Percentiles rank a stretch among this genome's conserved stretches.
Conservation (phyloP, 1,284 basidiomycete species). For the Gomphus bonarii region DNA sequence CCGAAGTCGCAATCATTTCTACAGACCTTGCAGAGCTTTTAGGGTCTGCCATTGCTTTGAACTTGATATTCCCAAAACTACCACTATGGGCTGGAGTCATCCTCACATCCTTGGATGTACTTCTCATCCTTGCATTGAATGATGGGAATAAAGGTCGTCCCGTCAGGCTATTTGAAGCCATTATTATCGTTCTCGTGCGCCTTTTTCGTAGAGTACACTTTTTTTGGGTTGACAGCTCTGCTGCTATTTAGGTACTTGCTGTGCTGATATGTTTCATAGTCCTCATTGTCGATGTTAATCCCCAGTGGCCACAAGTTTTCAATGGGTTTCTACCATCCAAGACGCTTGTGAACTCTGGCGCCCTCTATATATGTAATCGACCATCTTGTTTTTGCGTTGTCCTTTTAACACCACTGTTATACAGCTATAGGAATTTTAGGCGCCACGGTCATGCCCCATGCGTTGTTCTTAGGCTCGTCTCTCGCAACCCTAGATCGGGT, state of each 20-base stretch:
- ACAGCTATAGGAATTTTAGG: constrained; percentile 75
- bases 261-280: constrained; percentile 79
- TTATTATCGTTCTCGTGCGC: constrained; percentile 52
- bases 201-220: not conserved
- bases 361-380: constrained; percentile 68
- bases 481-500: constrained; percentile 74
- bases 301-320: constrained; percentile 75
- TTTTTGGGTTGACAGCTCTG: not conserved
- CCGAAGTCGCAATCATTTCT: constrained; percentile 80
- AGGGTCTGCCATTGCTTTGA: constrained; percentile 71
- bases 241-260: constrained; percentile 49
- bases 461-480: constrained; percentile 81
- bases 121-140: constrained; percentile 59
- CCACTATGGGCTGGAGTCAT: constrained; percentile 77
- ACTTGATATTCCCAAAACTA: constrained; percentile 72
- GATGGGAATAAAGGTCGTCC: constrained; percentile 44
- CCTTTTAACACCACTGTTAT: constrained; percentile 12
- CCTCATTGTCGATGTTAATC: constrained; percentile 64
- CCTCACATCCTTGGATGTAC: constrained; percentile 76
- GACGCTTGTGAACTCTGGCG: constrained; percentile 46
- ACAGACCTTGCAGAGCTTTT: constrained; percentile 72
- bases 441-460: constrained; percentile 87
- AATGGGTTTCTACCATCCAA: constrained; percentile 79
- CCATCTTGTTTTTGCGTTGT: not conserved
- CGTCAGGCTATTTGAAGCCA: constrained; percentile 62